Evolutionary conservation across 176 grass and related monocot genomes (phyloP).

Genomic region (Oryza glaberrima): DNA sequence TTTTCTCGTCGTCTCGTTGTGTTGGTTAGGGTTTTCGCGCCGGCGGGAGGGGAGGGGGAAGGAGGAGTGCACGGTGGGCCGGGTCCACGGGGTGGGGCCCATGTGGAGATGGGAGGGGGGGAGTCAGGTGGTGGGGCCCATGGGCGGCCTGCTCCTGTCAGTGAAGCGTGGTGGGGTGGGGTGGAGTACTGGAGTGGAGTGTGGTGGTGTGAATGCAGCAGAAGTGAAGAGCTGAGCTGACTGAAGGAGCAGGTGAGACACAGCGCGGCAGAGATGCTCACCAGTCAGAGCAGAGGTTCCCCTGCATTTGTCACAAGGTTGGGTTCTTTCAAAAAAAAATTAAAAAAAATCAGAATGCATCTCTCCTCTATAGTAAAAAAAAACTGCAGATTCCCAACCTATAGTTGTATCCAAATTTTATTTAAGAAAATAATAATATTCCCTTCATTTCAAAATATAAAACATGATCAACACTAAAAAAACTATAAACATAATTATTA

Average conservation of each 20-base stretch:
- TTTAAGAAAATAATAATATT: too few relatives aligned
- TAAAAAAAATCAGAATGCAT: too few relatives aligned
- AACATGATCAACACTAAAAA: too few relatives aligned
- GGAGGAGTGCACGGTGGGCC: constrained; percentile 12
- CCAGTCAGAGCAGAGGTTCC: background rate
- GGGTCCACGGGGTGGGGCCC: constrained; percentile 7
- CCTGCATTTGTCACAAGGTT: background rate
- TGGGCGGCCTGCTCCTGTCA: background rate
- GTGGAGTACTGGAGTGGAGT: too few relatives aligned
- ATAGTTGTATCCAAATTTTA: too few relatives aligned
- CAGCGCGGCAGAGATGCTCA: background rate
- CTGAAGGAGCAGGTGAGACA: background rate
- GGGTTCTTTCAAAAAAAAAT: too few relatives aligned
- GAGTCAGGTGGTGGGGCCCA: background rate
- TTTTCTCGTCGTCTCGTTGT: background rate
- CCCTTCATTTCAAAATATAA: too few relatives aligned
- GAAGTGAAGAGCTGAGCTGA: background rate
- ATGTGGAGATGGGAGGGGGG: too few relatives aligned
- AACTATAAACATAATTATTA: too few relatives aligned
- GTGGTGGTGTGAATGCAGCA: background rate
- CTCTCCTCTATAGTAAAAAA: too few relatives aligned
- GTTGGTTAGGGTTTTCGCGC: constrained; percentile 45
- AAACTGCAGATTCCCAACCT: too few relatives aligned
- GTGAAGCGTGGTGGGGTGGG: background rate
- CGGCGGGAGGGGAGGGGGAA: background rate